Conservation (phyloP, 2,329 filamentous ascomycete species). For the Chalaropsis ovoidea region DNA sequence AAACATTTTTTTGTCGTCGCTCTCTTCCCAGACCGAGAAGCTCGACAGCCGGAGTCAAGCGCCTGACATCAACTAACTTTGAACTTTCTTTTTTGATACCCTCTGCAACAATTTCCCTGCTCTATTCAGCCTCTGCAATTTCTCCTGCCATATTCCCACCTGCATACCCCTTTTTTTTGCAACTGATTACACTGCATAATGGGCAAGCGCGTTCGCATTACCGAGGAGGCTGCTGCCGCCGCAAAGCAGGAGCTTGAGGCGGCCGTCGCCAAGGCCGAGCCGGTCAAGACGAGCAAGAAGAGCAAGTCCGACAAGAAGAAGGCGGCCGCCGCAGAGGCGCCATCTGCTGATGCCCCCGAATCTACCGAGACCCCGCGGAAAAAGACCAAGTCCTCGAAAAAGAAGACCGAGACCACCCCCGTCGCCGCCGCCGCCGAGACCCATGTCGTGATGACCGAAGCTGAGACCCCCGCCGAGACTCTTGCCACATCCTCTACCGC, state of each 20-base stretch:
- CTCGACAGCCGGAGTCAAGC: background rate
- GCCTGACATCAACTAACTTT: background rate
- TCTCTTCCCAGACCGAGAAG: background rate
- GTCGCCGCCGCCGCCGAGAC: background rate
- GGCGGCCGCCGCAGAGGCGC: background rate
- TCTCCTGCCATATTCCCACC: background rate
- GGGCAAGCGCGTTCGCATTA: conserved; percentile 20
- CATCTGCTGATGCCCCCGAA: background rate
- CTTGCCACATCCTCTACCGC: background rate
- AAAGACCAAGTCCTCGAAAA: conserved; percentile 14
- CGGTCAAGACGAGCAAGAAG: conserved; percentile 12
- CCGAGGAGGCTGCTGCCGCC: conserved; percentile 17
- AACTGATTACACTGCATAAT: conserved; percentile 3
- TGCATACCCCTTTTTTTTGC: background rate
- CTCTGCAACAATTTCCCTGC: background rate
- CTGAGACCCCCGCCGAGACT: conserved; percentile 8
- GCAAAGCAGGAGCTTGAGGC: conserved; percentile 17
- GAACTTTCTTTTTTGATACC: background rate
- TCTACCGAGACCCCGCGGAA: conserved; percentile 3
- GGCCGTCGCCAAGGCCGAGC: conserved; percentile 6
- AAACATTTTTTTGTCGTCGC: conserved; percentile 14
- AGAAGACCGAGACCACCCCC: conserved; percentile 14
- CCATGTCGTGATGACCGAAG: background rate
- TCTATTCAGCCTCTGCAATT: background rate
- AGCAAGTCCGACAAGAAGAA: conserved; percentile 10